phyloP scores from a whole-genome alignment of 306 rosid genomes.

The Dalbergia cochinchinensis region DNA sequence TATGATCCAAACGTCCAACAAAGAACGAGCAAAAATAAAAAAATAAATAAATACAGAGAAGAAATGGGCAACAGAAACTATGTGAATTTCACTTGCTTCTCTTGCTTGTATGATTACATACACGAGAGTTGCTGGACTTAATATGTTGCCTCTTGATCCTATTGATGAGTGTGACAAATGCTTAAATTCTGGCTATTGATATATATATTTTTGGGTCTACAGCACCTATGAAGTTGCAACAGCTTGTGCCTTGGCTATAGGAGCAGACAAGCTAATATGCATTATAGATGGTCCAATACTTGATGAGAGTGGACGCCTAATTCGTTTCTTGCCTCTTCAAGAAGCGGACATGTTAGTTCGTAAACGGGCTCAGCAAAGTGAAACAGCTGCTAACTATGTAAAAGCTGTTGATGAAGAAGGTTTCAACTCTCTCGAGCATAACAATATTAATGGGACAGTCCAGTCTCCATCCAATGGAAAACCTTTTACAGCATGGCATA shows the following conservation, averaged over 20 bases:
- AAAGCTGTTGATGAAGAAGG: constrained; percentile 78
- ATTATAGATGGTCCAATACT: constrained; percentile 93
- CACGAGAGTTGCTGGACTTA: constrained; percentile 25
- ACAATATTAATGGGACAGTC: constrained; percentile 52
- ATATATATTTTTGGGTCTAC: constrained; percentile 46
- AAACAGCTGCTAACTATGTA: constrained; percentile 93
- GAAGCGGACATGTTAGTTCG: constrained; percentile 94
- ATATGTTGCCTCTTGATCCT: constrained; percentile 10
- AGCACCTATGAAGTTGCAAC: constrained; percentile 99
- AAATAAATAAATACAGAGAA: not conserved
- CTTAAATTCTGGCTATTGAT: constrained; percentile 46
- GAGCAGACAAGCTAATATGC: constrained; percentile 94
- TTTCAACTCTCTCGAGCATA: constrained; percentile 51
- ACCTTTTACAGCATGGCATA: constrained; percentile 47
- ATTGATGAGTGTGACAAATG: constrained; percentile 22
- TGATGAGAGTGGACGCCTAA: constrained; percentile 81
- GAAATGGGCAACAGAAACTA: constrained; percentile 4
- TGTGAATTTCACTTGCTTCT: constrained; percentile 34
- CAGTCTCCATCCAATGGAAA: constrained; percentile 61
- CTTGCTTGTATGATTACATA: constrained; percentile 15
- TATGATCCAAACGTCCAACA: constrained; percentile 26
- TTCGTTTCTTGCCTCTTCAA: constrained; percentile 84
- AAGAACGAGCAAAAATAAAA: not conserved
- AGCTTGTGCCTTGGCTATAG: constrained; percentile 93
- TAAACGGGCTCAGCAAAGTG: constrained; percentile 90